Evolutionary conservation across 257 asterid genomes (phyloP), one percentile per base, ranked within the genome.

Genomic region (Ocimum tenuiflorum): DNA sequence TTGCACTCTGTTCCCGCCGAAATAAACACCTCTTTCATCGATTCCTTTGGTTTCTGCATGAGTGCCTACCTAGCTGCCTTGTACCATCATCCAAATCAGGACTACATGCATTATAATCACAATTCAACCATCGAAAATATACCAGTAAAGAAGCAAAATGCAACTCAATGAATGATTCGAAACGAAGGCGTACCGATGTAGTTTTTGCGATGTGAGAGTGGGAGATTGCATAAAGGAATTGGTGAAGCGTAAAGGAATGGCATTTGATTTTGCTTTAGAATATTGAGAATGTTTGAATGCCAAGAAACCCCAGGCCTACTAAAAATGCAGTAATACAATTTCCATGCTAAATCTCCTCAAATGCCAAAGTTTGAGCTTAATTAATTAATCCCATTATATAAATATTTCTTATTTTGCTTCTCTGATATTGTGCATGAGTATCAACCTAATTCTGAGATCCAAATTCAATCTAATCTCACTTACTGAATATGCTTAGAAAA

Each of bases 1-100:
- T 9, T 36, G 46, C 46, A 8, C 15, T 45, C 76, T 20, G 55
- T 55, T 7, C 57, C 80, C 2, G 74, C 5, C 1, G 77, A 69
- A 55, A 79, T 74, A 17, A 59, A 56, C 76, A 77, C 74, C 48
- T 85, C 95, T 33, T 60, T 67, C 42, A 75, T 38, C n/a, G 57
- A 39, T 66, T 71, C 81, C 67, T 80, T 83, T 71, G 83, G 73
- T 64, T 79, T 77, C 67, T 65, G 79, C 96, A 88, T 83, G 64
- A 61, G 69, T 46, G 14, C 77, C 75, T 78, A 68, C 45, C 31
- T 12, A 8, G 6, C 11, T 36, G 3, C 42, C 3, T 7, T 1
- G 8, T 33, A 4, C 6, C 14, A 35, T 49, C 59, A 27, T 49
- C 55, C 39, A 41, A 17, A 60, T 14, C 67, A 75, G 24, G 47